phyloP scores from a whole-genome alignment of 1,284 basidiomycete genomes.

The Wolfiporia cocos region DNA sequence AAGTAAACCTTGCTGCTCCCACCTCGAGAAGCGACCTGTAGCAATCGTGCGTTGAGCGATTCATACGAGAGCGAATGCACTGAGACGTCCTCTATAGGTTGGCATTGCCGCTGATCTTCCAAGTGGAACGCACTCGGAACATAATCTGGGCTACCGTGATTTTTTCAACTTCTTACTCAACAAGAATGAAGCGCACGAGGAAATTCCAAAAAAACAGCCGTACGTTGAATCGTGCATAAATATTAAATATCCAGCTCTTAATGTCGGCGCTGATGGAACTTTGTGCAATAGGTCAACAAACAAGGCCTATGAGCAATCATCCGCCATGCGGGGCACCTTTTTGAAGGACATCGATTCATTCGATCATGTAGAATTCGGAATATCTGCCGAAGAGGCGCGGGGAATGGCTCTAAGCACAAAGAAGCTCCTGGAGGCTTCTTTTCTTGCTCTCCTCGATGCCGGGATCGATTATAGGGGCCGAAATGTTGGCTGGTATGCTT shows the following conservation, averaged over 20 bases:
- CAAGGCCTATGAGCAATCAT: no score
- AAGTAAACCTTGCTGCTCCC: no score
- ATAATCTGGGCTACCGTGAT: conserved; percentile 27
- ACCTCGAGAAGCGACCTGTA: neutral
- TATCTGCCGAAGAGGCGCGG: conserved; percentile 31
- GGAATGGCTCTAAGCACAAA: conserved; percentile 32
- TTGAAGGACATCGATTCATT: conserved; percentile 32
- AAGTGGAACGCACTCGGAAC: conserved; percentile 18
- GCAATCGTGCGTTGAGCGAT: neutral
- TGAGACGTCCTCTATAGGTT: conserved; percentile 21
- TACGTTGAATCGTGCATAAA: no score
- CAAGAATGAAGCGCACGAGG: conserved; percentile 28
- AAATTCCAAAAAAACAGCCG: conserved; percentile 26
- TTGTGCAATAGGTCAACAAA: no score
- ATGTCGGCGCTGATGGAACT: no score
- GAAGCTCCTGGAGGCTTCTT: conserved; percentile 32
- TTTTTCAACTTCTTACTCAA: conserved; percentile 32
- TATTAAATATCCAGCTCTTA: no score
- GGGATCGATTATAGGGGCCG: conserved; percentile 33
- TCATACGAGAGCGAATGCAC: no score
- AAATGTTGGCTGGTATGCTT: conserved; percentile 33
- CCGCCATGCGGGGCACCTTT: conserved; percentile 31
- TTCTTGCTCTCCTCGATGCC: conserved; percentile 33
- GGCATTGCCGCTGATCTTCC: conserved; percentile 33
- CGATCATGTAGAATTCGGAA: conserved; percentile 35